Percentiles rank a stretch among this genome's conserved stretches.
These are phyloP conservation scores for Blastocrithidia nonstop DNA, from an alignment of 208 protist genomes.

Conservation along the genomic window DNA sequence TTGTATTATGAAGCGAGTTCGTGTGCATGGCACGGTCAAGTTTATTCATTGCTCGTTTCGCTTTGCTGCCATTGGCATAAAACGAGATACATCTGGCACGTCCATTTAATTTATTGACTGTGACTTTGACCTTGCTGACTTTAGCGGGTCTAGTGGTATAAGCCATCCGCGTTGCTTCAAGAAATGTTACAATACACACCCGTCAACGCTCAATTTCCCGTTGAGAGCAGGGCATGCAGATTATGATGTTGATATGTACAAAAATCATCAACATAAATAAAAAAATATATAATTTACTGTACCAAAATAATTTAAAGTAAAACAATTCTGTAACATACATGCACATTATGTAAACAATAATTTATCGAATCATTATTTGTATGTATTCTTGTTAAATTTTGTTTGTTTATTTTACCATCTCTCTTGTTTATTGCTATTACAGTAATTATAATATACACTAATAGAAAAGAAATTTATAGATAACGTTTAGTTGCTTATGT, in stretches of 20 bases:
- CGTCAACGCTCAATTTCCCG: constrained; percentile 26
- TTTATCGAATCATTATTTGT: no score
- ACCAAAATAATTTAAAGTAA: not conserved
- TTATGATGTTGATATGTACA: not conserved
- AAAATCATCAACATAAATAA: not conserved
- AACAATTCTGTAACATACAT: not conserved
- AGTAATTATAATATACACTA: no score
- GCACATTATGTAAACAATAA: not conserved
- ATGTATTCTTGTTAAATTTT: no score
- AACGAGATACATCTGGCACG: not conserved
- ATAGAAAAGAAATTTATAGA: no score
- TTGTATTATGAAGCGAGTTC: constrained; percentile 20
- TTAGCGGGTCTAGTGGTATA: constrained; percentile 23
- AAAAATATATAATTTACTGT: not conserved
- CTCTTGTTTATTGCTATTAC: no score
- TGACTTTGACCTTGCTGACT: constrained; percentile 55
- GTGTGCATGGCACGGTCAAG: constrained; percentile 7
- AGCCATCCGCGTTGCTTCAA: constrained; percentile 12
- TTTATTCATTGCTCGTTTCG: constrained; percentile 45
- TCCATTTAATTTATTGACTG: constrained; percentile 25
- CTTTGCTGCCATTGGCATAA: constrained; percentile 29
- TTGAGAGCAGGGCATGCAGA: no score
- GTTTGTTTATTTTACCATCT: no score
- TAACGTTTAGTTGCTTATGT: not conserved
- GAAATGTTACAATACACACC: constrained; percentile 32